These are phyloP conservation scores for Orbilia javanica DNA, from an alignment of 2,329 filamentous ascomycete species.

Conservation along the genomic window DNA sequence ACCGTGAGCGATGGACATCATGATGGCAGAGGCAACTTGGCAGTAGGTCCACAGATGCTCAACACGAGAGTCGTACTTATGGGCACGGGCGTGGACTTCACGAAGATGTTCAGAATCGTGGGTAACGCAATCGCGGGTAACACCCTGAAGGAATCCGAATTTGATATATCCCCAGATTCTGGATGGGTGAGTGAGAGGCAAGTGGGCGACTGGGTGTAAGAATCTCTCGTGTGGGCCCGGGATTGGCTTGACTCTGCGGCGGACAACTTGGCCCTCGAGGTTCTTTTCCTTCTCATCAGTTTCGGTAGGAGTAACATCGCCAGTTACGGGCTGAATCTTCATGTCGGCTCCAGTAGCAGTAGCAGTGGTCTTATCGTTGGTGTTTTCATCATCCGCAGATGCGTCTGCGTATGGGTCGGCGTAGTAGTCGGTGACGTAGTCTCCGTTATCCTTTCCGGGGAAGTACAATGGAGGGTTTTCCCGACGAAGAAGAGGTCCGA, in stretches of 20 bases:
- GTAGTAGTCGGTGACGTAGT: slow-evolving; percentile 41
- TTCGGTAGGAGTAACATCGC: background rate
- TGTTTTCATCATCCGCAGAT: background rate
- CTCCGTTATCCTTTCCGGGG: slow-evolving; percentile 24
- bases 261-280: slow-evolving; percentile 6
- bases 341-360: background rate
- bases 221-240: slow-evolving; percentile 64
- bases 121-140: slow-evolving; percentile 65
- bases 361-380: background rate
- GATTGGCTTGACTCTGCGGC: slow-evolving; percentile 26
- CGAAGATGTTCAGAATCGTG: slow-evolving; percentile 68
- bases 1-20: slow-evolving; percentile 78
- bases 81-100: slow-evolving; percentile 71
- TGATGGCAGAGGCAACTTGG: slow-evolving; percentile 77
- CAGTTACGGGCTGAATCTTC: background rate
- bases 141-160: slow-evolving; percentile 67
- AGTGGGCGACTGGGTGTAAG: slow-evolving; percentile 64
- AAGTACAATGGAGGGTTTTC: slow-evolving; percentile 40
- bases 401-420: slow-evolving; percentile 24
- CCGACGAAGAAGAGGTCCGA: slow-evolving; percentile 70
- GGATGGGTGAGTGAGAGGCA: slow-evolving; percentile 63
- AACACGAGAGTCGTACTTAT: slow-evolving; percentile 73
- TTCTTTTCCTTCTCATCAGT: slow-evolving; percentile 16
- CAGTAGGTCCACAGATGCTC: slow-evolving; percentile 76
- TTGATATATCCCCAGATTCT: slow-evolving; percentile 66